These are phyloP conservation scores for Dioscorea cayenensis DNA, from an alignment of 116 monocot genomes.

Conservation along the genomic window DNA sequence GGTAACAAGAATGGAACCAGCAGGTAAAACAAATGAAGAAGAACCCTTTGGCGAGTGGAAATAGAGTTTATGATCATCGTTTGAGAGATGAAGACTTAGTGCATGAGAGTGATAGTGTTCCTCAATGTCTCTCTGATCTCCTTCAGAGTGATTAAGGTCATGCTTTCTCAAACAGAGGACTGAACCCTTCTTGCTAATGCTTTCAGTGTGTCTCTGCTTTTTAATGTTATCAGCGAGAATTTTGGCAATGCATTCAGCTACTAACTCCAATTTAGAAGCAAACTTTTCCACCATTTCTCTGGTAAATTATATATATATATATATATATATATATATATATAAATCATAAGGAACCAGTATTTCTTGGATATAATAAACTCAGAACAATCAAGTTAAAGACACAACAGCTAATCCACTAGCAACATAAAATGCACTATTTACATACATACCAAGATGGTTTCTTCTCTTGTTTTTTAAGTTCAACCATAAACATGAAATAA, in stretches of 20 bases:
- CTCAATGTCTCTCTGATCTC: neutral
- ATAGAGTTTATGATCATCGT: constrained; percentile 27
- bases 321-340: too few species aligned
- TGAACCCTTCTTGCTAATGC: neutral
- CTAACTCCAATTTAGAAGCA: constrained; percentile 20
- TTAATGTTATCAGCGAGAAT: constrained; percentile 11
- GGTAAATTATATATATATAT: neutral
- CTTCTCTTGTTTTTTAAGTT: too few species aligned
- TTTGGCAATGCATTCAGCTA: constrained; percentile 20
- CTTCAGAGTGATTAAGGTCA: neutral
- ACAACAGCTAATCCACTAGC: neutral
- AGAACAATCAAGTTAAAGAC: too few species aligned
- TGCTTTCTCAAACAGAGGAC: constrained; percentile 22
- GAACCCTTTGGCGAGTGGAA: constrained; percentile 13
- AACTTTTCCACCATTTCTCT: constrained; percentile 31
- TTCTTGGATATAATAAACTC: too few species aligned
- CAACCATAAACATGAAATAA: too few species aligned
- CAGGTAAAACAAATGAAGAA: constrained; percentile 11
- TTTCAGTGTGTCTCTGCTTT: neutral
- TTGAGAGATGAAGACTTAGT: constrained; percentile 34
- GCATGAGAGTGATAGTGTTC: constrained; percentile 10
- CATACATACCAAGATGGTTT: too few species aligned
- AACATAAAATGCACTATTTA: neutral
- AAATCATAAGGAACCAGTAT: too few species aligned
- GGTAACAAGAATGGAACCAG: constrained; percentile 31